phyloP scores from a whole-genome alignment of 208 protist genomes.

The Leptomonas seymouri region DNA sequence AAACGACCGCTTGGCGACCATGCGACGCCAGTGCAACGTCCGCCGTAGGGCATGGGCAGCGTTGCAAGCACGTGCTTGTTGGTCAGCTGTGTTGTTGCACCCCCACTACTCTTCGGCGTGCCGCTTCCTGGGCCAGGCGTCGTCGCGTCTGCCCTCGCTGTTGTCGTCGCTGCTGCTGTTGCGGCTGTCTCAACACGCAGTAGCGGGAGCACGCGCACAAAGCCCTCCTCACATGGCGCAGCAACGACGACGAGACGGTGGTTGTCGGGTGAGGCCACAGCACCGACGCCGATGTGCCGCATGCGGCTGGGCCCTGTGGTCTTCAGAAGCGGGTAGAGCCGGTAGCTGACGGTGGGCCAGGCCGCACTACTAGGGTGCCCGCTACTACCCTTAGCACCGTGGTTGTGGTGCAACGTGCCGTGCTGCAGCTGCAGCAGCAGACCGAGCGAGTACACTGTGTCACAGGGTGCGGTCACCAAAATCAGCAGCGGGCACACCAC shows the following conservation, averaged over 20 bases:
- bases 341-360: slow-evolving; percentile 31
- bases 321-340: slow-evolving; percentile 45
- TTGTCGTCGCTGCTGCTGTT: background rate
- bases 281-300: slow-evolving; percentile 52
- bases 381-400: background rate
- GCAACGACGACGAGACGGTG: slow-evolving; percentile 39
- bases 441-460: slow-evolving; percentile 37
- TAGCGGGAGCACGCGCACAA: slow-evolving; percentile 45
- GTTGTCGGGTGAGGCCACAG: slow-evolving; percentile 52
- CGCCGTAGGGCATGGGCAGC: slow-evolving; percentile 57
- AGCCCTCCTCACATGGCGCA: slow-evolving; percentile 64
- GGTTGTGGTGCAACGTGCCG: background rate
- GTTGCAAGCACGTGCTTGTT: slow-evolving; percentile 42
- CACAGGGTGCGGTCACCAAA: slow-evolving; percentile 30
- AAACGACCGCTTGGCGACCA: slow-evolving; percentile 63
- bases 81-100: slow-evolving; percentile 7
- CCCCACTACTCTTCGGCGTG: background rate
- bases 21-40: slow-evolving; percentile 49
- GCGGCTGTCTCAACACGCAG: slow-evolving; percentile 1
- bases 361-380: background rate
- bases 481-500: slow-evolving; percentile 33
- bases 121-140: background rate
- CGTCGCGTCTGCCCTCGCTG: background rate
- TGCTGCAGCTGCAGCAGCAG: slow-evolving; percentile 32
- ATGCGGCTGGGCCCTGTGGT: slow-evolving; percentile 45